Evolutionary conservation across 2,329 filamentous ascomycete species (phyloP).

Genomic region (Chaetomium sp.): DNA sequence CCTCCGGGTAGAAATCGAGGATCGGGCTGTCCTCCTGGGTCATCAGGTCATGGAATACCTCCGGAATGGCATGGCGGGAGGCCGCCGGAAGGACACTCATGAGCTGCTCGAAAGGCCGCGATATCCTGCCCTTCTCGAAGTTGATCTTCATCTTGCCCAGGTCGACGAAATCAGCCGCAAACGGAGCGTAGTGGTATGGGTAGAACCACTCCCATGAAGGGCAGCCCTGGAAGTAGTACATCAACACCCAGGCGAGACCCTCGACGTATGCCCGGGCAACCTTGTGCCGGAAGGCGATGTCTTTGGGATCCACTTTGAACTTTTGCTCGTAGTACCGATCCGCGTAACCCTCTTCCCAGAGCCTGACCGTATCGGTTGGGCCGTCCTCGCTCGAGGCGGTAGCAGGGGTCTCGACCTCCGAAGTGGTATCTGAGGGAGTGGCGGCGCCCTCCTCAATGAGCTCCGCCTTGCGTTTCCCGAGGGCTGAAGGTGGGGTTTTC

Average conservation of each 20-base stretch:
- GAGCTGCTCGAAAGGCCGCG: conserved; percentile 91
- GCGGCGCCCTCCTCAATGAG: conserved; percentile 63
- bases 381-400: conserved; percentile 62
- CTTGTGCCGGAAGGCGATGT: conserved; percentile 83
- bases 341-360: conserved; percentile 95
- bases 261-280: conserved; percentile 93
- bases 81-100: conserved; percentile 97
- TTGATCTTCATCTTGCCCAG: conserved; percentile 75
- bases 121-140: conserved; percentile 83
- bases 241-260: conserved; percentile 89
- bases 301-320: conserved; percentile 78
- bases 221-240: conserved; percentile 98
- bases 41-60: conserved; percentile 90
- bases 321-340: conserved; percentile 98
- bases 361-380: conserved; percentile 76
- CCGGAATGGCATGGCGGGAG: conserved; percentile 86
- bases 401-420: conserved; percentile 49
- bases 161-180: conserved; percentile 90
- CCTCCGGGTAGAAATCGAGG: conserved; percentile 95
- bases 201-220: conserved; percentile 99
- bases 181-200: conserved; percentile 96
- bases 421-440: conserved; percentile 60
- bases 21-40: conserved; percentile 84
- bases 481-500: conserved; percentile 35
- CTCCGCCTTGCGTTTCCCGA: conserved; percentile 73